phyloP scores from a whole-genome alignment of 2,329 filamentous ascomycete species.

The Monilinia laxa region DNA sequence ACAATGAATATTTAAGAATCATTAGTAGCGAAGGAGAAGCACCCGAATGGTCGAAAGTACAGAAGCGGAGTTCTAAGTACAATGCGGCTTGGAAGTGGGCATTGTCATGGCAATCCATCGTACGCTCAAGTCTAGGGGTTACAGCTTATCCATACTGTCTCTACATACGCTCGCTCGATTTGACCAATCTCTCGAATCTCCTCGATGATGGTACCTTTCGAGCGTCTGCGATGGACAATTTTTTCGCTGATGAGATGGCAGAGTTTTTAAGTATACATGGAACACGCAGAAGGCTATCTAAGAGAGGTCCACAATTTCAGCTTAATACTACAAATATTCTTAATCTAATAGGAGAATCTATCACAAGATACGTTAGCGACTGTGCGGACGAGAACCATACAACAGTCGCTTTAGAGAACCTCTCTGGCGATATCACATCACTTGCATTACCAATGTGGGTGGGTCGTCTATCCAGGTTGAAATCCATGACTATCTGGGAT shows the following conservation, averaged over 20 bases:
- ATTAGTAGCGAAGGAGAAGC: slow-evolving; percentile 46
- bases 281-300: slow-evolving; percentile 36
- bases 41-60: slow-evolving; percentile 22
- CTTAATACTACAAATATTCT: slow-evolving; percentile 44
- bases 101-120: slow-evolving; percentile 66
- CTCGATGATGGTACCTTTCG: slow-evolving; percentile 52
- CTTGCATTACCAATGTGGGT: slow-evolving; percentile 58
- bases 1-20: slow-evolving; percentile 47
- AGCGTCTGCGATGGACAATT: slow-evolving; percentile 37
- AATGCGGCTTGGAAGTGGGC: slow-evolving; percentile 51
- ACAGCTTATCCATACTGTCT: slow-evolving; percentile 69
- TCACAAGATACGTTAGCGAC: slow-evolving; percentile 52
- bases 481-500: slow-evolving; percentile 59
- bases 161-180: slow-evolving; percentile 63
- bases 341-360: slow-evolving; percentile 54
- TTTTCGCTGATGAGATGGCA: slow-evolving; percentile 46
- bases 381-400: slow-evolving; percentile 45
- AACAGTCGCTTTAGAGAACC: slow-evolving; percentile 55
- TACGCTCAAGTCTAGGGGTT: slow-evolving; percentile 60
- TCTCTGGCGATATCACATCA: slow-evolving; percentile 55
- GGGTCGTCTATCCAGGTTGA: slow-evolving; percentile 56
- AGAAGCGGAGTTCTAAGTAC: slow-evolving; percentile 16
- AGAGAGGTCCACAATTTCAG: slow-evolving; percentile 29
- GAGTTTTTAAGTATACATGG: slow-evolving; percentile 38
- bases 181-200: slow-evolving; percentile 59